Base-by-base conservation (phyloP, 345 rosid genomes). In the Aquilaria sinensis region DNA sequence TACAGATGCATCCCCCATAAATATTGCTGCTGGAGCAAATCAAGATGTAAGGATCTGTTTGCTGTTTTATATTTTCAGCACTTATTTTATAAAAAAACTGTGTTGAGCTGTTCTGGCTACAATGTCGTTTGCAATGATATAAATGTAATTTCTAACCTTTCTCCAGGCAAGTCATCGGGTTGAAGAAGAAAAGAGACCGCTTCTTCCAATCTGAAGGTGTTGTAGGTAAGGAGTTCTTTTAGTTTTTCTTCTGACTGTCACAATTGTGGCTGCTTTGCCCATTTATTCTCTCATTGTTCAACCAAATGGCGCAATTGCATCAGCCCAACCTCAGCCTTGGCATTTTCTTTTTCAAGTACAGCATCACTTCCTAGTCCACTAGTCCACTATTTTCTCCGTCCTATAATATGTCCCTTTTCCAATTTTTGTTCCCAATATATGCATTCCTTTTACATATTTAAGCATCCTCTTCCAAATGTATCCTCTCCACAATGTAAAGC, bases 11-110 rank as follows among this genome's bases (percentile, higher is more conserved):
- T 55, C 98, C 52, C 83, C 87, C 74, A 62, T 88, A 75, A 77
- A 93, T 71, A 83, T 87, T 86, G 75, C 94, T 47, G 96, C 86
- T 45, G 97, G 88, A 63, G 96, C 94, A 65, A 88, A 86, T 70
- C 96, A 83, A 77, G 96, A 88, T 86, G 97, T 93, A 51, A 31
- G 65, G 31, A 58, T 63, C 31, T 58, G n/a, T 41, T 49, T 3
- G 9, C 47, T 15, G 10, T 53, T 46, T 63, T 55, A 9, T 48
- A 8, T 29, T 49, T 29, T 16, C 30, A 47, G 43, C 8, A 5
- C 8, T 37, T 37, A 5, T 37, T 37, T 37, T 37, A 5, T 37
- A 37, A 5, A 37, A 37, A 37, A 37, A 5, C 43, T 47, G 13
- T 29, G 11, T 9, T 60, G 52, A 31, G 7, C 49, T 64, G 47